Percentiles rank a stretch among this genome's conserved stretches.
phyloP scores from a whole-genome alignment of 805 yeast genomes.

The Tetrapisispora pingtungensis region DNA sequence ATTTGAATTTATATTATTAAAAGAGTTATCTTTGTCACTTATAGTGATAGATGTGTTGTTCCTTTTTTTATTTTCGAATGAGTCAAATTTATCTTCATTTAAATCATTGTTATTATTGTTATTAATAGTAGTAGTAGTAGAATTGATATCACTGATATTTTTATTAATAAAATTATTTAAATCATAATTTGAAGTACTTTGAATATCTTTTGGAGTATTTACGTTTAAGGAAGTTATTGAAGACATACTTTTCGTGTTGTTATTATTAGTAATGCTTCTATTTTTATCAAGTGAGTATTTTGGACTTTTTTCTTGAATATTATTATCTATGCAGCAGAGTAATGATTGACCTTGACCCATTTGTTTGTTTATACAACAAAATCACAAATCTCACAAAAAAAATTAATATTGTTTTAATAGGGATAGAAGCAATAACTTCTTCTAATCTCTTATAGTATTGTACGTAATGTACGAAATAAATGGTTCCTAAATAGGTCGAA shows the following conservation, averaged over 20 bases:
- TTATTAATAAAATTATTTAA: not conserved
- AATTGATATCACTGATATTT: too few relatives aligned
- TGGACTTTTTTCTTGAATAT: not conserved
- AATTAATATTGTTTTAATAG: not conserved
- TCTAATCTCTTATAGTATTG: too few relatives aligned
- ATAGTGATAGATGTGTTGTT: not conserved
- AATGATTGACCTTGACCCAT: slow-evolving; percentile 1
- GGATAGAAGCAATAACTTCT: too few relatives aligned
- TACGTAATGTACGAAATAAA: too few relatives aligned
- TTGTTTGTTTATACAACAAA: not conserved
- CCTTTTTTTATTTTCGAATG: not conserved
- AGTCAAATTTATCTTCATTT: not conserved
- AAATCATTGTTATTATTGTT: not conserved
- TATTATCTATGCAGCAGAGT: not conserved
- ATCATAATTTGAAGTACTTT: not conserved
- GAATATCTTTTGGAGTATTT: not conserved
- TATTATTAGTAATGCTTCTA: not conserved
- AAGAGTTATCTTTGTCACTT: not conserved
- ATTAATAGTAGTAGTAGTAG: too few relatives aligned
- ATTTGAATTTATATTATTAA: not conserved
- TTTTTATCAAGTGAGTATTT: slow-evolving; percentile 1
- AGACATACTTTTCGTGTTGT: not conserved
- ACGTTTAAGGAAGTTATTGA: not conserved
- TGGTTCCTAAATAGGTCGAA: too few relatives aligned
- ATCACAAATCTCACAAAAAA: not conserved